Evolutionary conservation across 2,329 filamentous ascomycete genomes (phyloP), one percentile per base, ranked within the genome.

Genomic region (Elsinoe ampelina): DNA sequence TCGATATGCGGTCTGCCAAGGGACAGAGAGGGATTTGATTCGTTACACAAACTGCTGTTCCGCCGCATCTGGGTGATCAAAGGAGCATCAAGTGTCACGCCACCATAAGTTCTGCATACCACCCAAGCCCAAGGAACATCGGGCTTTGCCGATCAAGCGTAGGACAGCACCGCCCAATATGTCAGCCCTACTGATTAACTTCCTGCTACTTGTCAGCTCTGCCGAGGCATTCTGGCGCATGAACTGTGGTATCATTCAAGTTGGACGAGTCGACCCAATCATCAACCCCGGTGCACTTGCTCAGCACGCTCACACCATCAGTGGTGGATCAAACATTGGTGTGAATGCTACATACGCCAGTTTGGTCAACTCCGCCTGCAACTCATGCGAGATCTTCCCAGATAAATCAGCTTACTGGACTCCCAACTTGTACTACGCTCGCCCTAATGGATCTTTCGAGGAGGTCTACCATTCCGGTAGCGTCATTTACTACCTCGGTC

Each of bases 371-470:
- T 63, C 63, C 4, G 45, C 58, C 34, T 65, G 63, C 45, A 63
- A 61, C 13, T 59, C 57, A 64, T 71, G 69, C 61, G 66, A 70
- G 52, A 63, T 70, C 42, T 58, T 58, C 8, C 63, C 61, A 12
- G 69, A 71, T 59, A 69, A 69, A 58, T 70, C 68, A 11, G 68
- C 68, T 3, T 71, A 71, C 61, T 71, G 69, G 69, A 67, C 68
- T 2, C 69, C 69, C 2, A 63, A 63, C 6, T 61, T 71, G 2
- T 71, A 70, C 62, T 71, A 70, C 56, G 56, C 61, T 20, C 64
- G 68, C 42, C 59, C 63, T 0, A 71, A 71, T 57, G 68, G 67
- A 26, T 64, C 63, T 12, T 68, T 70, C 57, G 66, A 71, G 45
- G 62, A 65, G 20, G 66, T 67, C 2, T 58, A 57, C 47, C 62